phyloP scores from a whole-genome alignment of 805 yeast genomes.

The Cyberlindnera xishuangbannaensis region DNA sequence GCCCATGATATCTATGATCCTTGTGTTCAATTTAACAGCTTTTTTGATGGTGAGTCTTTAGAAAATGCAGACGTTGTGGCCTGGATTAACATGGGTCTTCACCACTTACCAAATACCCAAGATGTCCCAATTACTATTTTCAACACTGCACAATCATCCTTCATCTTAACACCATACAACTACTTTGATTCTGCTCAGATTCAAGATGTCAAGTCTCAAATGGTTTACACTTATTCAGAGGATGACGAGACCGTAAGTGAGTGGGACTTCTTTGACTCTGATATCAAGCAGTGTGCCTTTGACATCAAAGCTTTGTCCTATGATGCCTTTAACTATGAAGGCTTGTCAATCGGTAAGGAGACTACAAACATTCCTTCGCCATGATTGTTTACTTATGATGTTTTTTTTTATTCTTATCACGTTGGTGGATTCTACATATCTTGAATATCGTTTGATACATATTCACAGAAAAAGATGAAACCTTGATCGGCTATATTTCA shows the following conservation, averaged over 20 bases:
- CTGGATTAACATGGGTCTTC: slow-evolving; percentile 27
- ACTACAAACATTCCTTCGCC: slow-evolving; percentile 23
- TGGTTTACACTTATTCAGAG: slow-evolving; percentile 19
- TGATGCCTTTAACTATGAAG: slow-evolving; percentile 19
- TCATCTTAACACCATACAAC: slow-evolving; percentile 25
- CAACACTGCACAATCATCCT: slow-evolving; percentile 22
- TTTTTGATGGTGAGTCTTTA: slow-evolving; percentile 24
- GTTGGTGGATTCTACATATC: too few relatives aligned
- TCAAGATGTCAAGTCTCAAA: slow-evolving; percentile 22
- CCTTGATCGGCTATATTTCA: too few relatives aligned
- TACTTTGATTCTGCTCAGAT: slow-evolving; percentile 24
- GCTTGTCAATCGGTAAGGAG: slow-evolving; percentile 18
- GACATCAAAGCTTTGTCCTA: slow-evolving; percentile 15
- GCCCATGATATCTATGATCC: slow-evolving; percentile 23
- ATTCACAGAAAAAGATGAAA: too few relatives aligned
- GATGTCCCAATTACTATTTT: slow-evolving; percentile 27
- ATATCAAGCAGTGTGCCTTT: slow-evolving; percentile 14
- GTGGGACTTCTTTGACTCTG: slow-evolving; percentile 25
- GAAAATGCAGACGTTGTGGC: slow-evolving; percentile 26
- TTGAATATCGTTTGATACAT: too few relatives aligned
- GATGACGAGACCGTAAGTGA: slow-evolving; percentile 2
- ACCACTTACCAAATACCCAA: slow-evolving; percentile 27
- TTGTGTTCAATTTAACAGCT: slow-evolving; percentile 18
- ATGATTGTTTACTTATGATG: too few relatives aligned
- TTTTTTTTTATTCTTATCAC: too few relatives aligned